Evolutionary conservation across 2,329 filamentous ascomycete genomes (phyloP), one percentile per base, ranked within the genome.

Genomic region (Sporothrix luriei): DNA sequence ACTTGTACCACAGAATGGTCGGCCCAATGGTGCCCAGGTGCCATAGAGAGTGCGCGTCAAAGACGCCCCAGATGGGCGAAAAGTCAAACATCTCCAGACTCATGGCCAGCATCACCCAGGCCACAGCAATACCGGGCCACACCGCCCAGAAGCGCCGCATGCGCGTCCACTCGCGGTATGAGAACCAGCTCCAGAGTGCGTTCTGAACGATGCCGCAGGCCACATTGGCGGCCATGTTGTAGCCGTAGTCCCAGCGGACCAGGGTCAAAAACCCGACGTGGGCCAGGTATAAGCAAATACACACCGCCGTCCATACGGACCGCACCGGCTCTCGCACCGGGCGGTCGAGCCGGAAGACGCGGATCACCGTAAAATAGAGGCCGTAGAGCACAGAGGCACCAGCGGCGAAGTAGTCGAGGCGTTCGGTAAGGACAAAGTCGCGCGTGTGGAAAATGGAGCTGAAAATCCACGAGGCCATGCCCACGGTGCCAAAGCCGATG

Each of bases 201-300:
- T 98, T 97, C 77, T 93, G 90, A 4, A 94, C 79, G 52, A 93
- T 83, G 3, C 95, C 95, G 13, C 91, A 87, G 3, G 86, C 88
- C 24, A 99, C 91, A 76, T 98, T 99, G 66, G 94, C 95, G 1
- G 91, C 88, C 93, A 99, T 98, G 78, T 99, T 99, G 82, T 99
- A 99, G 5, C 90, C 91, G 78, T 99, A 99, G 79, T 98, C 91
- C 91, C 95, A 99, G 21, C 85, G 83, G 83, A 94, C 92, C 74
- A 93, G 87, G 76, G 90, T 92, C 68, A 99, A 84, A 78, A 97
- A 99, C 59, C 83, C 85, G 62, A 97, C 88, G 78, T 99, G 95
- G 68, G 86, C 82, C 33, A 84, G 76, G 79, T 97, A 99, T 67
- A 97, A 80, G 16, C 80, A 73, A 33, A 87, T 78, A 78, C 95